Conservation (phyloP, 225 moss, liverwort and hornwort genomes). For the Marchantia polymorpha region DNA sequence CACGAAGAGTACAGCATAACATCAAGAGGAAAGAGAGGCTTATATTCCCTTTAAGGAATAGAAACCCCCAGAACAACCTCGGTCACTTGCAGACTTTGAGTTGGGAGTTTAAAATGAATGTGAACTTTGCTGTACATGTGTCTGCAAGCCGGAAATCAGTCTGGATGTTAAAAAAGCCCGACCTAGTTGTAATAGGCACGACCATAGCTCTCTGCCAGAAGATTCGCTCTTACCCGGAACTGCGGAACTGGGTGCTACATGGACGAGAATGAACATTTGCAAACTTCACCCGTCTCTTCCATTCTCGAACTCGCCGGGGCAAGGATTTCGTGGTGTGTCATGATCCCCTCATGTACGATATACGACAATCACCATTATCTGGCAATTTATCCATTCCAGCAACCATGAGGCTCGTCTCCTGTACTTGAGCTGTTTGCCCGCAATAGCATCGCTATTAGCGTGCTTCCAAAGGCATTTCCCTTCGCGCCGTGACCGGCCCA, state of each 20-base stretch:
- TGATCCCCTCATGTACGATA: background rate
- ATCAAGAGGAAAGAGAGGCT: too few species aligned
- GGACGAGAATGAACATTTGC: background rate
- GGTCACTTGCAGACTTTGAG: background rate
- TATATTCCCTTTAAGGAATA: too few species aligned
- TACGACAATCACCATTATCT: background rate
- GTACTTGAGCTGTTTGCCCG: background rate
- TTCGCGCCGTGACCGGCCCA: background rate
- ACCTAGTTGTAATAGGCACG: background rate
- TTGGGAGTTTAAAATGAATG: too few species aligned
- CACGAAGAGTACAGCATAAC: too few species aligned
- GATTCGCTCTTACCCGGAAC: background rate
- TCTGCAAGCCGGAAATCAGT: background rate
- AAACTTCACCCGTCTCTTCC: background rate
- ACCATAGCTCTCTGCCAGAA: background rate
- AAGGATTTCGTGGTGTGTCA: background rate
- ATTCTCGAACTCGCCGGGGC: too few species aligned
- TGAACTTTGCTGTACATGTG: background rate
- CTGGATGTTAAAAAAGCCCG: background rate
- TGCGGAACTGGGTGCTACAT: background rate
- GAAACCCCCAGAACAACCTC: background rate
- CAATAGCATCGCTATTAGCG: background rate
- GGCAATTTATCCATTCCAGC: background rate
- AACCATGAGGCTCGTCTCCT: too few species aligned
- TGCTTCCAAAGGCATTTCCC: background rate